These are phyloP conservation scores for Colletotrichum somersetense DNA, from an alignment of 2,329 filamentous ascomycete genomes.

Conservation along the genomic window DNA sequence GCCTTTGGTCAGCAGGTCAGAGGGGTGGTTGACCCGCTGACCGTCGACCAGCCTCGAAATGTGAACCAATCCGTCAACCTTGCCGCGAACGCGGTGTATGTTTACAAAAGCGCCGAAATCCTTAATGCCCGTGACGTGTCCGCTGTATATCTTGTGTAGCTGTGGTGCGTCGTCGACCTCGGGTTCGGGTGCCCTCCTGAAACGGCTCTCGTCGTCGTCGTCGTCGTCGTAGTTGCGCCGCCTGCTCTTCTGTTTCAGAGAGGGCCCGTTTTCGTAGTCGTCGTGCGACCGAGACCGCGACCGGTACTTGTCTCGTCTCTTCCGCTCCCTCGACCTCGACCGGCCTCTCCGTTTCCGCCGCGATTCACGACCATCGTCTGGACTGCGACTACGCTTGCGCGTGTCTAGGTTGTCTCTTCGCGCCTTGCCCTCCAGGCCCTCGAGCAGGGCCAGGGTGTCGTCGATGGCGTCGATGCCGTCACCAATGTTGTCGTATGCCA, in stretches of 20 bases:
- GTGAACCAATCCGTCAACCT: constrained; percentile 93
- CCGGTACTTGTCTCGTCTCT: constrained; percentile 51
- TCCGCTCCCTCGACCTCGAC: constrained; percentile 58
- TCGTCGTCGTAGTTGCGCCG: constrained; percentile 60
- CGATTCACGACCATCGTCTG: constrained; percentile 61
- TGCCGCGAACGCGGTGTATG: constrained; percentile 86
- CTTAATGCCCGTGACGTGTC: constrained; percentile 90
- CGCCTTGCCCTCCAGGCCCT: constrained; percentile 80
- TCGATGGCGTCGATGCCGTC: constrained; percentile 79
- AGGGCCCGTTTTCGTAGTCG: constrained; percentile 60
- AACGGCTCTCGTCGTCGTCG: constrained; percentile 67
- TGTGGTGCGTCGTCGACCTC: constrained; percentile 87
- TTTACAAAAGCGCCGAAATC: constrained; percentile 98
- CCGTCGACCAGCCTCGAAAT: constrained; percentile 89
- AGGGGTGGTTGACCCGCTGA: constrained; percentile 90
- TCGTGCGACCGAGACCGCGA: constrained; percentile 57
- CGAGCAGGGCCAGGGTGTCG: constrained; percentile 92
- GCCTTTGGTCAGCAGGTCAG: constrained; percentile 83
- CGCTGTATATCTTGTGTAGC: constrained; percentile 89
- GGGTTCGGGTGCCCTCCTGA: constrained; percentile 74
- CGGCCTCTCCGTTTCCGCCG: constrained; percentile 56
- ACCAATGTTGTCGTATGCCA: constrained; percentile 49
- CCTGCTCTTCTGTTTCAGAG: constrained; percentile 47
- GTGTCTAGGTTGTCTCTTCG: constrained; percentile 55
- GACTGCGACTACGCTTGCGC: constrained; percentile 72